Evolutionary conservation across 1,139 yeast genomes (phyloP), one percentile per base, ranked within the genome.

Genomic region (Hyphopichia burtonii): DNA sequence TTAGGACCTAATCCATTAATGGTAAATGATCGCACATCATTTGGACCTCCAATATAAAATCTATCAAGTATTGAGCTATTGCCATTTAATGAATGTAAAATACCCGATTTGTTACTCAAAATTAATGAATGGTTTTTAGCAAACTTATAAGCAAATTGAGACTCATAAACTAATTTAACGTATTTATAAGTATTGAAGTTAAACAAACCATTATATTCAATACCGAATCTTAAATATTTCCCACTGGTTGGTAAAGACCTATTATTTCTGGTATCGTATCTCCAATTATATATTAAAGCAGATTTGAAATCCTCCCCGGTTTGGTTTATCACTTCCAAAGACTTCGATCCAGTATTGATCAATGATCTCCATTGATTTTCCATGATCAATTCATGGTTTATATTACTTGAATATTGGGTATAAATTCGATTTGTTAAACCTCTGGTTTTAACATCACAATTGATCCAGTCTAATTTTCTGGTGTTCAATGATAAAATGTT

Each of bases 1-100:
- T 86, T 83, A 1, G 98, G 97, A 0, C 99, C 99, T 30, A 91
- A 60, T 0, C 96, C 95, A 61, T 88, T 86, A 53, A 83, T 65
- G 31, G 74, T 69, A 58, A 87, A 88, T 1, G 93, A 87, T 39
- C 96, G 72, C 2, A 89, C 81, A 52, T 86, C 95, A 51, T 86
- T 86, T 1, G 96, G 86, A 0, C 96, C 96, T n/a, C 82, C 83
- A 16, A 74, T 63, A 51, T 68, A 76, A 44, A 76, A 77, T 44
- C 79, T 58, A 51, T 77, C 82, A 52, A 94, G 86, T n/a, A 86
- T 67, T 51, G 78, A 63, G n/a, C 63, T 56, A 22, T 52, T 52
- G 2, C 20, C 12, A 4, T 15, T 30, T 6, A 71, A 54, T 7
- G 77, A 67, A 36, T 65, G 65, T 12, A 82, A 59, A 36, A 76